Percentiles rank a stretch among this genome's conserved stretches.
phyloP scores from a whole-genome alignment of 441 rosid genomes.

The Francoa sonchifolia region DNA sequence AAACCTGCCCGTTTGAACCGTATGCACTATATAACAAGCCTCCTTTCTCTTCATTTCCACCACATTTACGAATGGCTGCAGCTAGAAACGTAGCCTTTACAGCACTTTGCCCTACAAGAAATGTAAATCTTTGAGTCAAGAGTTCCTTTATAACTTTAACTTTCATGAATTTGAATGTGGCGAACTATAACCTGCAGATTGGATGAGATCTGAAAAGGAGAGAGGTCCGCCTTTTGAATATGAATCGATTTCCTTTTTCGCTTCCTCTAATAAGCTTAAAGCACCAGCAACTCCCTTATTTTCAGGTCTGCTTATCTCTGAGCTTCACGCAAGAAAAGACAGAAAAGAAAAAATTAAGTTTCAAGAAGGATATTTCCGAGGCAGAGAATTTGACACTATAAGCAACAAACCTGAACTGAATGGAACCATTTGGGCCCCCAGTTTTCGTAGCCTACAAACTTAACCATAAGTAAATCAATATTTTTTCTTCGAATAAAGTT shows the following conservation, averaged over 20 bases:
- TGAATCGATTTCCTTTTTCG: conserved; percentile 65
- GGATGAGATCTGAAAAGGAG: conserved; percentile 75
- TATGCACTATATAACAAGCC: conserved; percentile 51
- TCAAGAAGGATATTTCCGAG: too few species aligned
- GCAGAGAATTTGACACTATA: conserved; percentile 1
- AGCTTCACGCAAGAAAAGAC: conserved; percentile 42
- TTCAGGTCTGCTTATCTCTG: conserved; percentile 88
- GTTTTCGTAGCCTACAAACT: conserved; percentile 66
- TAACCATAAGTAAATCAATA: conserved; percentile 14
- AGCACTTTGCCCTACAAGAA: conserved; percentile 55
- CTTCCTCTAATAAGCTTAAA: conserved; percentile 39
- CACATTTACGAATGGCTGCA: conserved; percentile 76
- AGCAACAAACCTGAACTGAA: conserved; percentile 53
- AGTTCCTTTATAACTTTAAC: too few species aligned
- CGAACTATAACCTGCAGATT: conserved; percentile 52
- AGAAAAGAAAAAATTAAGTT: conserved; percentile 5
- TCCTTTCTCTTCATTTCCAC: conserved; percentile 88
- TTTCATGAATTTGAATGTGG: conserved; percentile 1
- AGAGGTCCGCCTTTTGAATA: conserved; percentile 82
- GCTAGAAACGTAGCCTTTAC: conserved; percentile 64
- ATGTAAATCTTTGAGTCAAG: conserved; percentile 6
- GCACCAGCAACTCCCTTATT: conserved; percentile 62
- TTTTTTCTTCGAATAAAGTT: background rate
- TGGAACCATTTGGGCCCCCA: conserved; percentile 88
- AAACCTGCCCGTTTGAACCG: conserved; percentile 83